Evolutionary conservation across 345 rosid genomes (phyloP).

Genomic region (Hevea brasiliensis): DNA sequence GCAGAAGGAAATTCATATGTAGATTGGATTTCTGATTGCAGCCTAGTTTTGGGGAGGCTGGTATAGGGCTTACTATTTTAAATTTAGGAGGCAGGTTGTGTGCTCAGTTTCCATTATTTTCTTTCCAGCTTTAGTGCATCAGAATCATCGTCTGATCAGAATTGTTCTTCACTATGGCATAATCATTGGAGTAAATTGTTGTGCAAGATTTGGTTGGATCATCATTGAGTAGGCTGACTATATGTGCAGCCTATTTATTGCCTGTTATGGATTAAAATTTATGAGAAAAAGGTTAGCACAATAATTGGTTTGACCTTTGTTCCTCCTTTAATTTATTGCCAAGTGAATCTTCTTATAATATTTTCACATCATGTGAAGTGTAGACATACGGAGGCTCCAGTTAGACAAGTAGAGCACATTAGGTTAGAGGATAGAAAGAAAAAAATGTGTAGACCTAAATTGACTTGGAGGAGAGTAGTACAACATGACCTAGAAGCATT

Average conservation of each 20-base stretch:
- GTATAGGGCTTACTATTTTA: neutral
- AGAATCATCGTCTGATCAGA: neutral
- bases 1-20: neutral
- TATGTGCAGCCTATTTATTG: neutral
- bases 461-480: no score
- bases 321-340: neutral
- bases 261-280: neutral
- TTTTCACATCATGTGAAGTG: neutral
- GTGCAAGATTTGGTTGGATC: neutral
- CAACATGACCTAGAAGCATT: no score
- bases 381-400: no score
- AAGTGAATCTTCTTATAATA: neutral
- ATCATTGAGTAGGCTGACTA: neutral
- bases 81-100: neutral
- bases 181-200: neutral
- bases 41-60: no score
- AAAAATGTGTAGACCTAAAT: no score
- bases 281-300: neutral
- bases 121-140: neutral
- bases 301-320: no score
- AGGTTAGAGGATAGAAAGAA: no score
- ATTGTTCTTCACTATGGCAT: neutral
- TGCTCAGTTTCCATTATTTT: neutral
- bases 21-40: neutral
- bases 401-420: no score